A percentile compares a stretch with the other conserved stretches of the same genome.
Conservation (phyloP, 2,329 filamentous ascomycete genomes). For the Colletotrichum spinosum region DNA sequence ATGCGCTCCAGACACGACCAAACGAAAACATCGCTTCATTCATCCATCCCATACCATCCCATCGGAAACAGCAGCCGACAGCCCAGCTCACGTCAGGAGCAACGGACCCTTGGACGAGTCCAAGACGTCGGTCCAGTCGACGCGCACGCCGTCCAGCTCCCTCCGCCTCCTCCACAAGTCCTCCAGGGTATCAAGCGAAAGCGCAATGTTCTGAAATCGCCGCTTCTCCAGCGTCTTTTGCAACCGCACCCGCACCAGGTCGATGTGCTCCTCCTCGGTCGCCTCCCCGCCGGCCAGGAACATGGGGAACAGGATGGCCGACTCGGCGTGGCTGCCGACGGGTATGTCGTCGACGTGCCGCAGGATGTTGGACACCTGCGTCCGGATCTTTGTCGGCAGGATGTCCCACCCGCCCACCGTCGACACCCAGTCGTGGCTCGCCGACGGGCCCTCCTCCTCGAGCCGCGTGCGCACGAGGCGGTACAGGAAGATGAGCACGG, state of each 20-base stretch:
- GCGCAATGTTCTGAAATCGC: slow-evolving; percentile 23
- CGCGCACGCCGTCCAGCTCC: not conserved
- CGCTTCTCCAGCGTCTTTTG: slow-evolving; percentile 30
- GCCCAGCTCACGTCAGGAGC: slow-evolving; percentile 15
- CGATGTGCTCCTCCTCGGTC: slow-evolving; percentile 21
- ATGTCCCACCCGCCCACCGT: slow-evolving; percentile 10
- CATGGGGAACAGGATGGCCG: slow-evolving; percentile 33
- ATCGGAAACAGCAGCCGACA: too few relatives aligned
- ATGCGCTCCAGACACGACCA: too few relatives aligned
- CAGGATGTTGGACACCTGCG: slow-evolving; percentile 23
- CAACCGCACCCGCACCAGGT: slow-evolving; percentile 21
- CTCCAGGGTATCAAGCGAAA: slow-evolving; percentile 16
- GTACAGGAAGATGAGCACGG: slow-evolving; percentile 24
- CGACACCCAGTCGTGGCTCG: not conserved
- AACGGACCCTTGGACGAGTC: slow-evolving; percentile 22
- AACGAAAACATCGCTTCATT: too few relatives aligned
- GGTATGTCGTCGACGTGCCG: slow-evolving; percentile 22
- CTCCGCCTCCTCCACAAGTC: slow-evolving; percentile 27
- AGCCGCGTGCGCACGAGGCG: slow-evolving; percentile 15
- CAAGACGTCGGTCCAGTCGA: slow-evolving; percentile 30
- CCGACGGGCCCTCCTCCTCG: not conserved
- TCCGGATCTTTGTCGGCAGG: slow-evolving; percentile 28
- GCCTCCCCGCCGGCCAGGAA: slow-evolving; percentile 36
- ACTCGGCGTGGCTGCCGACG: slow-evolving; percentile 29
- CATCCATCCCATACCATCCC: too few relatives aligned